Percentiles rank a stretch among this genome's conserved stretches.
Conservation (phyloP, 345 rosid genomes). For the Aquilaria malaccensis region DNA sequence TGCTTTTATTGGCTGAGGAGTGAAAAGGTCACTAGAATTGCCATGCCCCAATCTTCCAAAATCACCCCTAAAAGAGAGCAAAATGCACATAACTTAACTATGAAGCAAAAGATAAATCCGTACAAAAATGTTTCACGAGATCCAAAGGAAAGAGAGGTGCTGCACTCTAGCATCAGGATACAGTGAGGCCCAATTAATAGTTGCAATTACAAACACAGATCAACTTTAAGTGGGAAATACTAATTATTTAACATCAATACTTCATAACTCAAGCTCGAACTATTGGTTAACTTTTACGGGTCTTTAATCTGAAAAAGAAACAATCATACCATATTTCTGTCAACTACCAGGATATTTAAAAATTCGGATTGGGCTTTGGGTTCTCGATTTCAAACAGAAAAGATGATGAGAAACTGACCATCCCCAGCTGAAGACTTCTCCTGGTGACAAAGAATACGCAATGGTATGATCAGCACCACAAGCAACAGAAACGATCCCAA, state of each 20-base stretch:
- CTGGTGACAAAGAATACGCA: conserved; percentile 61
- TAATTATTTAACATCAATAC: too few relatives aligned
- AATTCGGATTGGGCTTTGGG: background rate
- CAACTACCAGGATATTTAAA: background rate
- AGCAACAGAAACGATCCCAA: conserved; percentile 51
- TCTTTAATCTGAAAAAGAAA: background rate
- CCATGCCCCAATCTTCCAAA: conserved; percentile 99
- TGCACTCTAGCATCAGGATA: background rate
- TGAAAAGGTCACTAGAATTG: conserved; percentile 85
- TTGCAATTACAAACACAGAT: too few relatives aligned
- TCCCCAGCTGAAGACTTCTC: conserved; percentile 91
- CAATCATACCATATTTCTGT: background rate
- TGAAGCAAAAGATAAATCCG: too few relatives aligned
- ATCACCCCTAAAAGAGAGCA: conserved; percentile 68
- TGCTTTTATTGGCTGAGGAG: conserved; percentile 83
- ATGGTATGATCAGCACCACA: conserved; percentile 96
- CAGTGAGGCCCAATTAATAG: too few relatives aligned
- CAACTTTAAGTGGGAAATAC: too few relatives aligned
- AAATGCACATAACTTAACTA: background rate
- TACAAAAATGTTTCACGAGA: background rate
- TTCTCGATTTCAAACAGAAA: background rate
- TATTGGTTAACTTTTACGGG: too few relatives aligned
- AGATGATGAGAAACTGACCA: conserved; percentile 32
- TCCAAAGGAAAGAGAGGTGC: background rate
- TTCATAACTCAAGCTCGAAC: too few relatives aligned